phyloP scores from a whole-genome alignment of 2,329 filamentous ascomycete genomes.

The Metarhizium anisopliae region DNA sequence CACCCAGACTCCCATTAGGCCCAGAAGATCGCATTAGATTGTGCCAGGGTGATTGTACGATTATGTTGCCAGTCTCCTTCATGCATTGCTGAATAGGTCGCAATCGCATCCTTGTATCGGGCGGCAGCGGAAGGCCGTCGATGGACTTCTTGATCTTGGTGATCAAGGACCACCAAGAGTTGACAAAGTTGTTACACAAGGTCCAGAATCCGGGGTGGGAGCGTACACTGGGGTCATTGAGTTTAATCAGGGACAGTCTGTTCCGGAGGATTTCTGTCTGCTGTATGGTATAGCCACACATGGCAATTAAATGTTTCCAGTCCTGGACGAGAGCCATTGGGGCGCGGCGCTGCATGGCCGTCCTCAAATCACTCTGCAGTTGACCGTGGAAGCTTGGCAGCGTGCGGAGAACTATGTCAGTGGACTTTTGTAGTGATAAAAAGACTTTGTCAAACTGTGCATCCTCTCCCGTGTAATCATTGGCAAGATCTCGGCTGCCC shows the following conservation, averaged over 20 bases:
- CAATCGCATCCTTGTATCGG: conserved; percentile 65
- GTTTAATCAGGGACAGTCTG: conserved; percentile 68
- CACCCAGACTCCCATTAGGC: conserved; percentile 10
- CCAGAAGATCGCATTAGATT: conserved; percentile 26
- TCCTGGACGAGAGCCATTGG: conserved; percentile 52
- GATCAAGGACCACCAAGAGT: conserved; percentile 60
- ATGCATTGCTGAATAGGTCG: conserved; percentile 74
- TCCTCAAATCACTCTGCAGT: conserved; percentile 54
- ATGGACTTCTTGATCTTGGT: conserved; percentile 46
- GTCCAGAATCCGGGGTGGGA: conserved; percentile 54
- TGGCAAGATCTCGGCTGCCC: conserved; percentile 33
- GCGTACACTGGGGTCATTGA: conserved; percentile 73
- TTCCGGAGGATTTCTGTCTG: conserved; percentile 65
- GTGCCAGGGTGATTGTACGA: conserved; percentile 52
- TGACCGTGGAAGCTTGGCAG: conserved; percentile 63
- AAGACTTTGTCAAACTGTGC: conserved; percentile 76
- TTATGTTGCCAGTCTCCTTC: conserved; percentile 69
- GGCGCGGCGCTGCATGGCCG: conserved; percentile 50
- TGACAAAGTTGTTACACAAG: conserved; percentile 66
- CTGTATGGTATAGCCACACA: conserved; percentile 61
- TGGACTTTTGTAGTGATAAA: conserved; percentile 62
- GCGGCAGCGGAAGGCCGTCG: conserved; percentile 43
- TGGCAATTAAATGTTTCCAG: conserved; percentile 63
- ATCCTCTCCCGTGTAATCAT: conserved; percentile 68
- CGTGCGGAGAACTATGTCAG: conserved; percentile 62